Evolutionary conservation across 1,284 basidiomycete species (phyloP).

Genomic region (Heterobasidion occidentale): DNA sequence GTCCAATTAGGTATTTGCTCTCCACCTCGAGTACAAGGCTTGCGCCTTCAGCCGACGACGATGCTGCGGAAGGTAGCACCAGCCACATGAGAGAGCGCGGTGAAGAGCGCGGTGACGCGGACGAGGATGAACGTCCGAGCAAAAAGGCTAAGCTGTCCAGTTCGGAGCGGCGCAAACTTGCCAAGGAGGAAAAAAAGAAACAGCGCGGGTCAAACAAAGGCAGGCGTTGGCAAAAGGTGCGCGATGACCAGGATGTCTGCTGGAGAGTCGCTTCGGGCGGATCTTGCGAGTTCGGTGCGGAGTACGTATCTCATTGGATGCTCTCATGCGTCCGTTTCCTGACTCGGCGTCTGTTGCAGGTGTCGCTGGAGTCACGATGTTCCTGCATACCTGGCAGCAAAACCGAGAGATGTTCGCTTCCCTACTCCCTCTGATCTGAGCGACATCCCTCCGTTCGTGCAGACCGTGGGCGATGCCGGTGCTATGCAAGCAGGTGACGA

Average conservation of each 20-base stretch:
- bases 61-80: conserved; percentile 64
- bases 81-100: conserved; percentile 25
- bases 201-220: conserved; percentile 75
- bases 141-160: conserved; percentile 19
- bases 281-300: conserved; percentile 55
- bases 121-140: conserved; percentile 14
- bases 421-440: conserved; percentile 35
- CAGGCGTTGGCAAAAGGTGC: conserved; percentile 60
- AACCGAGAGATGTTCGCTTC: conserved; percentile 68
- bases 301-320: conserved; percentile 32
- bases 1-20: conserved; percentile 48
- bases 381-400: conserved; percentile 65
- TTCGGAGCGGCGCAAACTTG: conserved; percentile 36
- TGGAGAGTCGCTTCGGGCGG: conserved; percentile 61
- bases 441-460: conserved; percentile 44
- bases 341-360: conserved; percentile 26
- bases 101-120: conserved; percentile 10
- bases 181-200: conserved; percentile 62
- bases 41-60: conserved; percentile 53
- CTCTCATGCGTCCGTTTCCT: not conserved
- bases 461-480: conserved; percentile 14
- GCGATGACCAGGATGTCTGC: conserved; percentile 72
- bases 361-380: conserved; percentile 84
- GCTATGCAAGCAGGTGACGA: conserved; percentile 21
- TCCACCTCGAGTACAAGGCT: conserved; percentile 19